Evolutionary conservation across 768 basidiomycete species (phyloP).

Genomic region (Candolleomyces eurysporus): DNA sequence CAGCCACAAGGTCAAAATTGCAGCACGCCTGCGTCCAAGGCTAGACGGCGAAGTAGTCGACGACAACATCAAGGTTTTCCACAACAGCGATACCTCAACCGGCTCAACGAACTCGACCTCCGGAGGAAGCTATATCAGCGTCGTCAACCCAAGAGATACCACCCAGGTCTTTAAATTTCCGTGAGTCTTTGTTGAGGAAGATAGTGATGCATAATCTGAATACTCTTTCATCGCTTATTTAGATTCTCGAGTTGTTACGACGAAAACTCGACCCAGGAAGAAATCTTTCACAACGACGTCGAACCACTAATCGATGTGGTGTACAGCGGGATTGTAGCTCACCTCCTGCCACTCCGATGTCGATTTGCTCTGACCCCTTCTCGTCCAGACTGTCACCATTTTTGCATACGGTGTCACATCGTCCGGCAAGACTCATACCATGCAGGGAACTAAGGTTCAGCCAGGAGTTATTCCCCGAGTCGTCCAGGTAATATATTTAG

Average conservation of each 20-base stretch:
- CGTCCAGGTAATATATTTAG: constrained; percentile 52
- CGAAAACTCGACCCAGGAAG: constrained; percentile 64
- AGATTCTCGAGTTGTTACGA: constrained; percentile 81
- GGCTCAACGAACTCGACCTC: constrained; percentile 23
- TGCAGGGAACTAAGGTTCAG: constrained; percentile 73
- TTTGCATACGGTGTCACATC: constrained; percentile 92
- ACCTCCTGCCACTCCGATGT: not conserved
- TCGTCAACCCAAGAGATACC: constrained; percentile 68
- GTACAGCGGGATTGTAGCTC: constrained; percentile 69
- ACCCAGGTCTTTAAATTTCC: constrained; percentile 77
- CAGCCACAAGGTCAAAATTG: constrained; percentile 62
- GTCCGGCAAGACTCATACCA: constrained; percentile 89
- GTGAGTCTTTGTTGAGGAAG: constrained; percentile 35
- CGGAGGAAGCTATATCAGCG: constrained; percentile 51
- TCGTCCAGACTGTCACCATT: constrained; percentile 71
- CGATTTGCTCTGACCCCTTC: constrained; percentile 1
- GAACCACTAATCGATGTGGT: constrained; percentile 76
- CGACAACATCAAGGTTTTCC: constrained; percentile 53
- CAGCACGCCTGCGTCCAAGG: constrained; percentile 68
- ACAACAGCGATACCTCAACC: constrained; percentile 31
- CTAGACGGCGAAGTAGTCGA: constrained; percentile 63
- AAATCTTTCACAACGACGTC: constrained; percentile 77
- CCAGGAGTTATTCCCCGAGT: constrained; percentile 88
- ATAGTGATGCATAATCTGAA: not conserved
- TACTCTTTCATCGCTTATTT: not conserved